Base-by-base conservation (phyloP, 164 flowering plant genomes). In the Echeveria elegans region DNA sequence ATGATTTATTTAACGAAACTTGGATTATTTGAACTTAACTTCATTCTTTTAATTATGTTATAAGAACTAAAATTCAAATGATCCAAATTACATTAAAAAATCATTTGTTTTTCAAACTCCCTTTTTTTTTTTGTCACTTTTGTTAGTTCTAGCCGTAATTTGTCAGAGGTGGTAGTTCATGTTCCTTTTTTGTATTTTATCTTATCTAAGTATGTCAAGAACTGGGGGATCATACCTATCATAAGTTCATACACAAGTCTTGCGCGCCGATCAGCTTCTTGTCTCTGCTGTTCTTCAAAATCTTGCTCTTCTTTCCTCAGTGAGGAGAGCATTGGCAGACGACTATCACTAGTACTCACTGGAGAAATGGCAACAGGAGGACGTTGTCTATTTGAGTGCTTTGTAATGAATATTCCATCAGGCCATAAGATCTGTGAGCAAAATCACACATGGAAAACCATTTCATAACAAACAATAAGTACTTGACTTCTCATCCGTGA, bases 391-490 rank as follows among this genome's bases (percentile, higher is more conserved):
- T 77, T 92, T 66, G 99, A 97, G 79, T 92, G 99, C 73, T 95
- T 95, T 62, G 92, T 89, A 70, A 95, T 69, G 77, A 95, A 95
- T 71, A 92, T 88, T 32, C 99, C 99, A 82, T 92, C 99, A 68
- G 99, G 99, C 99, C 99, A 94, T 21, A 94, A 90, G 68, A 94
- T 88, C 99, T 94, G 70, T 52, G 19, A 21, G 38, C 65, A 50
- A 74, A n/a, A 69, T 48, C 61, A 9, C 56, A 58, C 58, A 36
- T 47, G 32, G 23, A 63, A 40, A 52, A 47, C 30, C 36, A 19
- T 30, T 47, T 23, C 53, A 19, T 18, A 48, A 4, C 24, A 5
- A 36, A 6, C 6, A 36, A 36, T 36, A 36, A 36, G 19, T 18
- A 52, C 21, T n/a, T n/a, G n/a, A n/a, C n/a, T n/a, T n/a, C n/a